These are phyloP conservation scores for Saccharomyces mikatae DNA, from an alignment of 805 yeast genomes.

Conservation along the genomic window DNA sequence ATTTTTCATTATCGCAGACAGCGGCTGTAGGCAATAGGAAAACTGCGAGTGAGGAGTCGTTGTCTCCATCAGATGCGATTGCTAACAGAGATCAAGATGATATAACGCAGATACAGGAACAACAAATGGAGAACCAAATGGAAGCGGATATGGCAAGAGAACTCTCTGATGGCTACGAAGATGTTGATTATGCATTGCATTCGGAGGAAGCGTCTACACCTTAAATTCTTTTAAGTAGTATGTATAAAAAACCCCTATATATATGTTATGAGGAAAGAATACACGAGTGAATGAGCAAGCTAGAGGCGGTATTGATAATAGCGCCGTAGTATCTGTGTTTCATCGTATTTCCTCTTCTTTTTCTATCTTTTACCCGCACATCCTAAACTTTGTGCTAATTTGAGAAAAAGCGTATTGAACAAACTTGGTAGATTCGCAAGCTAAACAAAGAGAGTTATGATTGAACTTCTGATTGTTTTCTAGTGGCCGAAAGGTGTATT, in stretches of 20 bases:
- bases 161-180: slow-evolving; percentile 1
- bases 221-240: not conserved
- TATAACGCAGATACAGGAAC: slow-evolving; percentile 7
- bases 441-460: not conserved
- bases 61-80: slow-evolving; percentile 4
- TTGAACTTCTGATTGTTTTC: not conserved
- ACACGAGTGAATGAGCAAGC: not conserved
- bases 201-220: slow-evolving; percentile 2
- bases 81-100: slow-evolving; percentile 10
- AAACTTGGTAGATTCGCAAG: not conserved
- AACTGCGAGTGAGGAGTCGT: not conserved
- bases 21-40: not conserved
- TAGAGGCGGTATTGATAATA: not conserved
- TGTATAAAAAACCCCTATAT: not conserved
- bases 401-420: not conserved
- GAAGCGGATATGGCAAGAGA: slow-evolving; percentile 10
- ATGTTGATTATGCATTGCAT: not conserved
- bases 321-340: not conserved
- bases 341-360: not conserved
- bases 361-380: not conserved
- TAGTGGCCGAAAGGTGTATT: not conserved
- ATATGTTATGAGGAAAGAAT: not conserved
- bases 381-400: not conserved
- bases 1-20: not conserved
- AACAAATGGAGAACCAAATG: slow-evolving; percentile 8